Conservation (phyloP, 1,284 basidiomycete genomes). For the Boletus smithii region DNA sequence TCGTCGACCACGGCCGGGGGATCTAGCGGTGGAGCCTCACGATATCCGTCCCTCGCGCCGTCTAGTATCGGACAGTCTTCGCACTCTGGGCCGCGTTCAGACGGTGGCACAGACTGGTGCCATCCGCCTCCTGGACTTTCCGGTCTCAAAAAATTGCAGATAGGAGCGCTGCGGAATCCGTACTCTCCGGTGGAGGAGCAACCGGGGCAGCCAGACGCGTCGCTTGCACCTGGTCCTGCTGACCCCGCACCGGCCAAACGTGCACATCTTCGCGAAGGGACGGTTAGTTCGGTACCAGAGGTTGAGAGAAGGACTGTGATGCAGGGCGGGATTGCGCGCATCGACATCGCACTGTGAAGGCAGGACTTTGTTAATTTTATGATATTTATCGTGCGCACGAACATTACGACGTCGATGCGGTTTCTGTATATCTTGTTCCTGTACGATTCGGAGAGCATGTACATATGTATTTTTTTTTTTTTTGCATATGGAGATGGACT, state of each 20-base stretch:
- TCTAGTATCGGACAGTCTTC: slow-evolving; percentile 22
- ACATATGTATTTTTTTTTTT: neutral
- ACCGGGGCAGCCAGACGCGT: neutral
- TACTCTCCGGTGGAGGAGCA: slow-evolving; percentile 23
- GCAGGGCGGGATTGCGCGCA: slow-evolving; percentile 27
- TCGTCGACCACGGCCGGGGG: slow-evolving; percentile 14
- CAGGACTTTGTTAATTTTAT: slow-evolving; percentile 11
- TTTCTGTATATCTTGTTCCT: neutral
- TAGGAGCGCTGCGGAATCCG: slow-evolving; percentile 21
- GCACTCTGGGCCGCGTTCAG: slow-evolving; percentile 10
- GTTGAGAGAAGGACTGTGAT: slow-evolving; percentile 22
- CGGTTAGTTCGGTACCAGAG: slow-evolving; percentile 20
- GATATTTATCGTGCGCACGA: slow-evolving; percentile 12
- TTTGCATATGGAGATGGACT: neutral
- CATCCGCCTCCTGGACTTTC: slow-evolving; percentile 26
- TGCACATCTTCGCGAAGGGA: slow-evolving; percentile 25
- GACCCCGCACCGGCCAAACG: slow-evolving; percentile 2
- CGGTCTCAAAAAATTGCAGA: slow-evolving; percentile 15
- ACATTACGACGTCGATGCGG: neutral
- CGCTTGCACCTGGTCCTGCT: neutral
- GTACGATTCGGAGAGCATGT: neutral
- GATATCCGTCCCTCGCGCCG: slow-evolving; percentile 29
- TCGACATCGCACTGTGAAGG: slow-evolving; percentile 26
- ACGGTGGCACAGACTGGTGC: slow-evolving; percentile 26
- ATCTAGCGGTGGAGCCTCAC: slow-evolving; percentile 23